Evolutionary conservation across 1,139 yeast genomes (phyloP), one percentile per base, ranked within the genome.

Genomic region (Meyerozyma sp.): DNA sequence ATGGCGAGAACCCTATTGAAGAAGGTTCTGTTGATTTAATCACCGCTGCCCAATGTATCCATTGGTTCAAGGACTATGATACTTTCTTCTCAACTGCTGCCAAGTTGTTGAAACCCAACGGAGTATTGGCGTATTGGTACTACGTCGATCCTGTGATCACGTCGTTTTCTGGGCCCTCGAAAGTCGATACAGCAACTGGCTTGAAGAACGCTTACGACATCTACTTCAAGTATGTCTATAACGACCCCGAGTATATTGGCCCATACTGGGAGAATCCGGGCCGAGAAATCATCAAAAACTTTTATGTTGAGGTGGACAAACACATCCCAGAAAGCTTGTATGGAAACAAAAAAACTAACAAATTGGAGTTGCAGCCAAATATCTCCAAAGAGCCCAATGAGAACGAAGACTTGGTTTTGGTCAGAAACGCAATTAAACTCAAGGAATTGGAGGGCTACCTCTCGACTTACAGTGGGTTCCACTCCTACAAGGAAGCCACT

Each of bases 201-300:
- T 49, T 69, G 40, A 42, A 53, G 23, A 53, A 46, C 41, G 66
- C 67, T 2, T 48, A 51, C 28, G 52, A 58, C 10, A 48, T 66
- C 23, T 70, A 70, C 51, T 42, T 49, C 45, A 60, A 66, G 43
- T 68, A 62, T 45, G 63, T 60, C n/a, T 72, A 72, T 47, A 62
- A 63, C 21, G 71, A 70, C 44, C 63, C 66, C 1, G 43, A 51
- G n/a, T 56, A 47, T 21, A 54, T 71, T 16, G 77, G 78, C 0
- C 73, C 73, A 1, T 59, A 65, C 49, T 70, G 76, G 75, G 75
- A 70, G 48, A 71, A 69, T 45, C 78, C 78, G 1, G 78, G 78
- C 3, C 54, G 77, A 42, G 40, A 47, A 9, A 64, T 69, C 28
- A 52, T 72, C 42, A 61, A 61, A 45, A 46, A 65, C 36, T 52